phyloP scores from a whole-genome alignment of 2,329 filamentous ascomycete species.

The Phialophora chinensis region DNA sequence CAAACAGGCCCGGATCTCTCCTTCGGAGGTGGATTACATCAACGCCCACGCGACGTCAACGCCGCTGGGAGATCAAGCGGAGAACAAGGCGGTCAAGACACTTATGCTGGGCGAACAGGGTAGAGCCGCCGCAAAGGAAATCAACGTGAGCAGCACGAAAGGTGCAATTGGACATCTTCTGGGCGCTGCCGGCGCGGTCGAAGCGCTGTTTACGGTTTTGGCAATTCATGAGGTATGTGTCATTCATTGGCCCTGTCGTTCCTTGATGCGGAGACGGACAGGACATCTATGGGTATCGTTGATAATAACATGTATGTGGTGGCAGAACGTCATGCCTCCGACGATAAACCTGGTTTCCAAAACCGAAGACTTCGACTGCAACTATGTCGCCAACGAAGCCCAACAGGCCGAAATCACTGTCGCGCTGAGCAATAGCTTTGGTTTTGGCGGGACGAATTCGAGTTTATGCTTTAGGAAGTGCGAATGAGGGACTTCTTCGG shows the following conservation, averaged over 20 bases:
- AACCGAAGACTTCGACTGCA: conserved; percentile 74
- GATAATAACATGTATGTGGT: conserved; percentile 2
- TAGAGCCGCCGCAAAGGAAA: conserved; percentile 62
- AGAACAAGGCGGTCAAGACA: conserved; percentile 79
- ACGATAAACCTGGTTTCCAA: conserved; percentile 80
- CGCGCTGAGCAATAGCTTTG: conserved; percentile 92
- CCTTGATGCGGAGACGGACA: neutral
- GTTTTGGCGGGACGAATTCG: conserved; percentile 96
- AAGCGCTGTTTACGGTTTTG: conserved; percentile 83
- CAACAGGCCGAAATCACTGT: conserved; percentile 75
- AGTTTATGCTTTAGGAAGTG: conserved; percentile 58
- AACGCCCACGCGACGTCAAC: conserved; percentile 85
- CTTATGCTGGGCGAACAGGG: conserved; percentile 78
- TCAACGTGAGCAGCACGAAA: conserved; percentile 93
- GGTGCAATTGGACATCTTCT: conserved; percentile 90
- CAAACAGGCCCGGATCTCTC: conserved; percentile 71
- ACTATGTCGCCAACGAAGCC: conserved; percentile 76
- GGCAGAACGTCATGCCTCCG: conserved; percentile 77
- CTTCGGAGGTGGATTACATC: conserved; percentile 80
- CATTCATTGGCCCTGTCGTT: conserved; percentile 14
- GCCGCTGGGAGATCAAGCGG: conserved; percentile 78
- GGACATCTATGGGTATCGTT: conserved; percentile 8
- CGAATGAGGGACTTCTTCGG: conserved; percentile 14
- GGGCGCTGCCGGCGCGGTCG: conserved; percentile 87
- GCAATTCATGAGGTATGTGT: conserved; percentile 74